Percentiles rank a stretch among this genome's conserved stretches.
phyloP scores from a whole-genome alignment of 2,329 filamentous ascomycete species.

The Laburnicola sp. region DNA sequence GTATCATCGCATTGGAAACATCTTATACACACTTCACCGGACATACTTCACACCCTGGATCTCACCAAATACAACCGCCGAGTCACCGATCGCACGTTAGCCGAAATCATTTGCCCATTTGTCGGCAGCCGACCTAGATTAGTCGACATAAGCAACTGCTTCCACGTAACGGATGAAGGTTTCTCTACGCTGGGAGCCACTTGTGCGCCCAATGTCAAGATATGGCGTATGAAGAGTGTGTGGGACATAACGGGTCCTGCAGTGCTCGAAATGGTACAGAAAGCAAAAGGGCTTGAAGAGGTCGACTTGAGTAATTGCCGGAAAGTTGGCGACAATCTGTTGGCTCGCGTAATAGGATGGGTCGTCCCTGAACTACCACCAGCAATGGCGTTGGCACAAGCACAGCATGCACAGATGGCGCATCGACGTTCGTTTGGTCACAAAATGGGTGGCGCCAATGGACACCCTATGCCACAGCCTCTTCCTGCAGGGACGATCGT shows the following conservation, averaged over 20 bases:
- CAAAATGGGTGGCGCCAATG: slow-evolving; percentile 26
- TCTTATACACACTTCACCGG: slow-evolving; percentile 71
- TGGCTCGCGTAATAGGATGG: slow-evolving; percentile 93
- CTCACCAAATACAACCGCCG: slow-evolving; percentile 78
- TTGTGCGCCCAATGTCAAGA: slow-evolving; percentile 75
- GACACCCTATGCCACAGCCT: slow-evolving; percentile 50
- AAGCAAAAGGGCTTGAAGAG: slow-evolving; percentile 83
- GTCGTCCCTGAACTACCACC: slow-evolving; percentile 75
- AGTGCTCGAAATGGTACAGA: slow-evolving; percentile 92
- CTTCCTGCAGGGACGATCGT: slow-evolving; percentile 82
- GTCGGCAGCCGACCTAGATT: slow-evolving; percentile 73
- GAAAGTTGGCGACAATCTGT: slow-evolving; percentile 92
- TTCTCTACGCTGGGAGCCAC: slow-evolving; percentile 75
- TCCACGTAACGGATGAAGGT: slow-evolving; percentile 93
- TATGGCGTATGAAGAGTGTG: slow-evolving; percentile 94
- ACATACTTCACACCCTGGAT: slow-evolving; percentile 74
- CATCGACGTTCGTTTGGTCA: slow-evolving; percentile 30
- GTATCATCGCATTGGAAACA: slow-evolving; percentile 84
- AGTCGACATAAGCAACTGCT: slow-evolving; percentile 93
- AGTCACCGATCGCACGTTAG: slow-evolving; percentile 76
- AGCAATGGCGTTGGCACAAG: slow-evolving; percentile 46
- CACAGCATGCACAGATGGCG: slow-evolving; percentile 53
- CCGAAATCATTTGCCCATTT: slow-evolving; percentile 81
- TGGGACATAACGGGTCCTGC: slow-evolving; percentile 97
- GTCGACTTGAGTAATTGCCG: slow-evolving; percentile 96